These are phyloP conservation scores for Ogataea corticis DNA, from an alignment of 805 yeast genomes.

Conservation along the genomic window DNA sequence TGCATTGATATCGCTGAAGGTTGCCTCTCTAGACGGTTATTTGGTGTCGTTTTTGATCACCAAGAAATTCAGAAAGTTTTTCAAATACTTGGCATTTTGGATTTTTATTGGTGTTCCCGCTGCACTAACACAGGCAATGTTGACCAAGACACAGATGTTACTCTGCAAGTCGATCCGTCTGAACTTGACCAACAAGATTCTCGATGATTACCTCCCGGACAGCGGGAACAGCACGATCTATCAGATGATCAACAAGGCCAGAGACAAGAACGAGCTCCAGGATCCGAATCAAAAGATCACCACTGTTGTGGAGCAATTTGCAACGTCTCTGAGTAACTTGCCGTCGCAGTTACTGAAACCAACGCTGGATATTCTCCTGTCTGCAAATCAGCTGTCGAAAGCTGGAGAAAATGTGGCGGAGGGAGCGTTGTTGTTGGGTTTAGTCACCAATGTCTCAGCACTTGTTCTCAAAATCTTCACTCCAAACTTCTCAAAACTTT, in stretches of 20 bases:
- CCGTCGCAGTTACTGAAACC: conserved; percentile 88
- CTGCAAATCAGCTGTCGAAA: conserved; percentile 73
- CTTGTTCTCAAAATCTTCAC: conserved; percentile 70
- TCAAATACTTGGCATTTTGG: conserved; percentile 70
- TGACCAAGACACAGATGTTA: conserved; percentile 59
- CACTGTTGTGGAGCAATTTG: conserved; percentile 72
- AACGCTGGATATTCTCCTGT: conserved; percentile 70
- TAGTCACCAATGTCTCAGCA: conserved; percentile 80
- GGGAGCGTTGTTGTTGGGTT: conserved; percentile 74
- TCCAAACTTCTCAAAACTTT: conserved; percentile 85
- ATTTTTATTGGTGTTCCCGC: conserved; percentile 86
- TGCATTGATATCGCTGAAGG: conserved; percentile 74
- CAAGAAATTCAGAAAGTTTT: conserved; percentile 63
- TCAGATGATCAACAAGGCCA: conserved; percentile 55
- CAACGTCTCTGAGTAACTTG: conserved; percentile 67
- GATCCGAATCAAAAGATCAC: conserved; percentile 87
- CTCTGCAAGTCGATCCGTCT: conserved; percentile 60
- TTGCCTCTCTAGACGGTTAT: conserved; percentile 84
- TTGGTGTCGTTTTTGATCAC: conserved; percentile 80
- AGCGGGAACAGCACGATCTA: conserved; percentile 70
- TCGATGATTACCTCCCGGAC: conserved; percentile 72
- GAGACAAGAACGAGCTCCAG: conserved; percentile 36
- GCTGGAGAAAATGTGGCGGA: conserved; percentile 72
- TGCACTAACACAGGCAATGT: conserved; percentile 69
- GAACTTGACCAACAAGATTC: conserved; percentile 61